phyloP scores from a whole-genome alignment of 768 basidiomycete genomes.

The Tulasnella sp. region DNA sequence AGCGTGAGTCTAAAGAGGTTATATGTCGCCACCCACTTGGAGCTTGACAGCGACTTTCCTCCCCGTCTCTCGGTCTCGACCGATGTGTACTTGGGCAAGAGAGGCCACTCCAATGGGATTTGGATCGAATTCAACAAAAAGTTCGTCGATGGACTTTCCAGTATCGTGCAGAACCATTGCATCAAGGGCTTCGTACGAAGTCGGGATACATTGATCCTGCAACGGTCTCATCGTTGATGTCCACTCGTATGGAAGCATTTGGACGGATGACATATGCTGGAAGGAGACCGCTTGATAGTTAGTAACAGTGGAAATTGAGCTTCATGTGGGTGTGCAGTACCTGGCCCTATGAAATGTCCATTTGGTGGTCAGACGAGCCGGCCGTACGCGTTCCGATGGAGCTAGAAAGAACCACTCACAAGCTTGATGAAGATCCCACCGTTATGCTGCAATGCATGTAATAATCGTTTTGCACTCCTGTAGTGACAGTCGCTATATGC shows the following conservation, averaged over 20 bases:
- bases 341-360: background rate
- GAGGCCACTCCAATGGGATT: conserved; percentile 92
- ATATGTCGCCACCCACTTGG: conserved; percentile 11
- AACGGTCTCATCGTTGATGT: conserved; percentile 48
- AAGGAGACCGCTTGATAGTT: conserved; percentile 34
- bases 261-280: conserved; percentile 74
- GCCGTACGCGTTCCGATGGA: background rate
- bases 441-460: conserved; percentile 79
- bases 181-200: conserved; percentile 69
- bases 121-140: conserved; percentile 81
- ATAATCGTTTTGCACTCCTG: conserved; percentile 69
- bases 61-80: conserved; percentile 59
- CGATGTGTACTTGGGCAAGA: conserved; percentile 91
- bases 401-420: background rate
- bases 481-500: conserved; percentile 74
- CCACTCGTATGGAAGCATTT: conserved; percentile 58
- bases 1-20: background rate
- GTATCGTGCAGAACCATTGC: conserved; percentile 72
- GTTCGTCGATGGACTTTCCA: conserved; percentile 56
- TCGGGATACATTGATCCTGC: conserved; percentile 92
- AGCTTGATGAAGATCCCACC: conserved; percentile 86
- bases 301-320: background rate
- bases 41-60: conserved; percentile 74
- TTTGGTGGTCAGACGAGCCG: background rate
- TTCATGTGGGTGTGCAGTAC: background rate